A percentile compares a stretch with the other conserved stretches of the same genome.
Conservation (phyloP, 2,329 filamentous ascomycete species). For the Hirsutella rhossiliensis region DNA sequence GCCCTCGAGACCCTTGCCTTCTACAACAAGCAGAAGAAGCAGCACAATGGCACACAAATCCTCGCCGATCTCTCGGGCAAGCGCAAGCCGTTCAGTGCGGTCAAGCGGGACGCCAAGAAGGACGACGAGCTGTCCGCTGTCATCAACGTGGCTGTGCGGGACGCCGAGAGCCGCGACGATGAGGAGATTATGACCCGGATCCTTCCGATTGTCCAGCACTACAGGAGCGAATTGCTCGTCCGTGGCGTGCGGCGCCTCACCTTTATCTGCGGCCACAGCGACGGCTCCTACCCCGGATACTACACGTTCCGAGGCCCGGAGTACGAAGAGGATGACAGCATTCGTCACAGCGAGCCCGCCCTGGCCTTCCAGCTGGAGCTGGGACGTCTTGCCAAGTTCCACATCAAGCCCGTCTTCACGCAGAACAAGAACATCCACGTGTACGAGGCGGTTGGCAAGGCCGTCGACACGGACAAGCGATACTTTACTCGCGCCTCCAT, state of each 20-base stretch:
- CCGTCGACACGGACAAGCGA: conserved; percentile 89
- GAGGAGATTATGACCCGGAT: conserved; percentile 69
- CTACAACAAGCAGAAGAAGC: conserved; percentile 43
- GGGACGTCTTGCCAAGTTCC: conserved; percentile 86
- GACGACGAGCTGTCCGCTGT: conserved; percentile 81
- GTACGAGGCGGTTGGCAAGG: conserved; percentile 92
- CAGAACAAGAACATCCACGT: conserved; percentile 99
- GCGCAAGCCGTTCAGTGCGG: conserved; percentile 37
- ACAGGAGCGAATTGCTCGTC: conserved; percentile 71
- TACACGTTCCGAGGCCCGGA: conserved; percentile 92
- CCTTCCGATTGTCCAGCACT: conserved; percentile 60
- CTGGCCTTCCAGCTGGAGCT: conserved; percentile 98
- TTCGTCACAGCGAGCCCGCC: conserved; percentile 93
- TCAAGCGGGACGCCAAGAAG: conserved; percentile 23
- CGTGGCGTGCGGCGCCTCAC: conserved; percentile 81
- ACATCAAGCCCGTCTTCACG: conserved; percentile 96
- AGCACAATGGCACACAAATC: conserved; percentile 39
- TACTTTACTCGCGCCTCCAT: conserved; percentile 98
- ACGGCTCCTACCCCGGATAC: conserved; percentile 92
- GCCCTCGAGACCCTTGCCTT: conserved; percentile 74
- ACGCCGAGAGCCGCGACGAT: conserved; percentile 76
- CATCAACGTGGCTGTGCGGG: conserved; percentile 81
- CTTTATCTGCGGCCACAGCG: conserved; percentile 90
- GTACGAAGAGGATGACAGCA: conserved; percentile 86
- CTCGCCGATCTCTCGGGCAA: conserved; percentile 64